Base-by-base conservation (phyloP, 108 stramenopile genomes). In the Nitzschia sp. region DNA sequence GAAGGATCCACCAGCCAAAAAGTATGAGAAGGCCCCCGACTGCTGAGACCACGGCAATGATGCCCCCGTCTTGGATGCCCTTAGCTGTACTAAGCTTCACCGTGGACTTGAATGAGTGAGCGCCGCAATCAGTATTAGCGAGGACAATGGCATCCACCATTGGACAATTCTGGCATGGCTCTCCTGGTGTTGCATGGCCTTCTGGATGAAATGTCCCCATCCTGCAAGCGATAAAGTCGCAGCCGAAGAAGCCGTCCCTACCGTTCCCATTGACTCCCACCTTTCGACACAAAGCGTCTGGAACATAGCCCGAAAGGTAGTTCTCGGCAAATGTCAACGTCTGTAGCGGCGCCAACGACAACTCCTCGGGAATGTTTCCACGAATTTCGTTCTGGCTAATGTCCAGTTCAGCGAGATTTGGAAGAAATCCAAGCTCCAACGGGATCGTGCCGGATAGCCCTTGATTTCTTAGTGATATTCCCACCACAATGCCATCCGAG, bases 201-300 rank as follows among this genome's bases (percentile, higher is more conserved):
- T 71, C 21, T 28, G 76, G 35, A 66, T 71, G 75, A 46, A 61
- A 76, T 0, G 81, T 85, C 6, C 75, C 81, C 32, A 51, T 75
- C 21, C 70, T 70, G 68, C 84, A 85, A 4, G 81, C 75, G 13
- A 85, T 77, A 56, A 62, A 46, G 54, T 85, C 84, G 54, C 84
- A 85, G 21, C 75, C 55, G 64, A 64, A 82, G 30, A 64, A 53
- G 55, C 60, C 64, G 17, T 74, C 54, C 30, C 35, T 23, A 11
- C 79, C 81, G 53, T 85, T 85, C 5, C 80, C 70, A 70, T 87
- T 87, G 47, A 87, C 32, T 26, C 80, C 82, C 53, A 46, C 38
- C 59, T 74, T 80, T 59, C 79, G 46, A 46, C 86, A 87, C n/a
- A 87, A 53, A 26, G 77, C 21, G 8, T 82, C 78, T 24, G 86